Base-by-base conservation (phyloP, 1,284 basidiomycete species). In the Pseudozyma tsukubaensis region DNA sequence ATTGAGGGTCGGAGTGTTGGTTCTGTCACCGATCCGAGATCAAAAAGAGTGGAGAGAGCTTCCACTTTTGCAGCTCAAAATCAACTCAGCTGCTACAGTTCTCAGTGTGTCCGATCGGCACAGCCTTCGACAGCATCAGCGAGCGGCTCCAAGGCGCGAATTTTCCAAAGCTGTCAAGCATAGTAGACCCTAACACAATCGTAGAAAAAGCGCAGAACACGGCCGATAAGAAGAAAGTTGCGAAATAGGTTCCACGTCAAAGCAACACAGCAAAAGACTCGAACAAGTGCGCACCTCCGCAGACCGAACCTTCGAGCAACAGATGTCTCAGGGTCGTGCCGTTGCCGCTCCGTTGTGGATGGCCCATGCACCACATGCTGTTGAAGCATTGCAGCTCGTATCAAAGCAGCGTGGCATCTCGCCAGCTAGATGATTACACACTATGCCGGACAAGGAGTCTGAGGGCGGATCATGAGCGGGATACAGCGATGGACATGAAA, bases 81-180 rank as follows among this genome's bases (percentile, higher is more conserved):
- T 11, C 34, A 39, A 48, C 59, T 16, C 59, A 54, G 47, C 50
- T 37, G 42, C 44, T 21, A 37, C 40, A 37, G 36, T 36, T 4
- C 32, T 50, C 56, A 39, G 55, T 44, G 50, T 29, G 24, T 29
- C 18, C 60, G 60, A 70, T 64, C 67, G 60, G 42, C 67, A 69
- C 67, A 69, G 67, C 60, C 66, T 43, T 48, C 47, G 18, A 24
- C 47, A 34, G 11, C 14, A 14, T 3, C 32, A 9, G 11, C 50
- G 37, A 37, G 4, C 12, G 37, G 4, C 12, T 50, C 36, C 14
- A 4, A 10, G 34, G 7, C 18, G 8, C 12, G 35, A 50, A 37
- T 21, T 45, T n/a, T 12, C 2, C 13, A 12, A 10, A 37, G n/a
- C n/a, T n/a, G n/a, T n/a, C n/a, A n/a, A n/a, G n/a, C n/a, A n/a